phyloP scores from a whole-genome alignment of 345 rosid genomes.

The Lagerstroemia speciosa region DNA sequence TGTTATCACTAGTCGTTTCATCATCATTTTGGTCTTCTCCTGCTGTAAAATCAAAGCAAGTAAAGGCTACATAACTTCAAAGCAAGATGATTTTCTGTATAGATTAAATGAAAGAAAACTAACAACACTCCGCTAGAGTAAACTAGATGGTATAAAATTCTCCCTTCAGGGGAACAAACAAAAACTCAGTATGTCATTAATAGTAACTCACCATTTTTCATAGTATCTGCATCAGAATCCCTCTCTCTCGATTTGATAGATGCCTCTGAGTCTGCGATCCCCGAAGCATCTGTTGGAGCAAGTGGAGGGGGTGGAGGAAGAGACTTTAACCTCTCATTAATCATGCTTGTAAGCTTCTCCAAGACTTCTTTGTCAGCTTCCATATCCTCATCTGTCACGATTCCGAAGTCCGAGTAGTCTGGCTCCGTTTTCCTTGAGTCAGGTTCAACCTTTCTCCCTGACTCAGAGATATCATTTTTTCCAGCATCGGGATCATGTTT shows the following conservation, averaged over 20 bases:
- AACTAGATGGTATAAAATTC: background rate
- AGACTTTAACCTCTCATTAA: conserved; percentile 81
- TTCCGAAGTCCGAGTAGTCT: conserved; percentile 56
- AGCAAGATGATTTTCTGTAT: background rate
- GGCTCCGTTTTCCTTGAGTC: conserved; percentile 45
- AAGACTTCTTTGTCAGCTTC: conserved; percentile 64
- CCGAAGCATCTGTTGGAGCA: conserved; percentile 40
- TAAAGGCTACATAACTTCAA: background rate
- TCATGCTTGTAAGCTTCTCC: conserved; percentile 55
- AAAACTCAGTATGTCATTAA: background rate
- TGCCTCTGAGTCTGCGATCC: conserved; percentile 37
- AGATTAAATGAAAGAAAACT: background rate
- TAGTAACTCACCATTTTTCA: conserved; percentile 39
- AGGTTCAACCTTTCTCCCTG: conserved; percentile 41
- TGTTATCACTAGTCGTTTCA: conserved; percentile 57
- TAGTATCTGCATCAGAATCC: conserved; percentile 43
- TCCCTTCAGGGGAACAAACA: background rate
- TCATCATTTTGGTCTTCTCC: conserved; percentile 48
- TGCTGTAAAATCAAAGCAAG: conserved; percentile 28
- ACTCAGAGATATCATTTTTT: conserved; percentile 40
- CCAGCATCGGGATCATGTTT: conserved; percentile 39
- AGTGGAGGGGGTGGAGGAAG: conserved; percentile 85
- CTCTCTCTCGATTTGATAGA: conserved; percentile 55
- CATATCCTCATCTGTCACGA: conserved; percentile 75
- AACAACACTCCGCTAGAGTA: background rate